Base-by-base conservation (phyloP, 345 rosid genomes). In the Noccaea caerulescens region DNA sequence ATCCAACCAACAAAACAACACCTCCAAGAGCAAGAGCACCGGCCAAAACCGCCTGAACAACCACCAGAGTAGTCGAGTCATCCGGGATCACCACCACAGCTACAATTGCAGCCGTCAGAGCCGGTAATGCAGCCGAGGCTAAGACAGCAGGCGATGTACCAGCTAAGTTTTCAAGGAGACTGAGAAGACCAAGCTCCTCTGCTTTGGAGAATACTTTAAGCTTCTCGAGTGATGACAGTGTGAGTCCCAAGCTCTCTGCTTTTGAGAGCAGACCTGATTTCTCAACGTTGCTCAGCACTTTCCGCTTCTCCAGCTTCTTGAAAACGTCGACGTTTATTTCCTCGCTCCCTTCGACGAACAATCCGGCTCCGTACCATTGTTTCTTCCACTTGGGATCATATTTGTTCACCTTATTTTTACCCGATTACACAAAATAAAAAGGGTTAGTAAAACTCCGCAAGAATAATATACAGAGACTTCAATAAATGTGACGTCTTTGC, bases 311-410 rank as follows among this genome's bases (percentile, higher is more conserved):
- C 0, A 94, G 84, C 73, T 88, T 87, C 91, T 89, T 93, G 84
- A 93, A 91, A 59, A 93, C 94, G 73, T 93, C 97, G 7, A 93
- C 80, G 41, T 91, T 89, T 49, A 91, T 66, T 43, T 87, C 89
- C 65, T 93, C 99, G 59, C 90, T 85, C 32, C 96, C 90, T 69
- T 93, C 98, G 72, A 60, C 80, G 87, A 91, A 93, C 8, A 93
- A 72, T 55, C 97, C 98, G 0, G 97, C 88, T 10, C 97, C 99
- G 68, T 77, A 93, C 97, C 99, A 93, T 37, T 86, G 79, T 75
- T 93, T 93, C 77, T 84, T 63, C 99, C 99, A 91, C 54, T 16
- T 66, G 0, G 51, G 58, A 52, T 93, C 99, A 44, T 75, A 83
- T 74, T 83, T 93, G 79, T 93, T 89, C 37, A 93, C 97, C 98